Base-by-base conservation (phyloP, 2,329 filamentous ascomycete genomes). In the Talaromyces islandicus region DNA sequence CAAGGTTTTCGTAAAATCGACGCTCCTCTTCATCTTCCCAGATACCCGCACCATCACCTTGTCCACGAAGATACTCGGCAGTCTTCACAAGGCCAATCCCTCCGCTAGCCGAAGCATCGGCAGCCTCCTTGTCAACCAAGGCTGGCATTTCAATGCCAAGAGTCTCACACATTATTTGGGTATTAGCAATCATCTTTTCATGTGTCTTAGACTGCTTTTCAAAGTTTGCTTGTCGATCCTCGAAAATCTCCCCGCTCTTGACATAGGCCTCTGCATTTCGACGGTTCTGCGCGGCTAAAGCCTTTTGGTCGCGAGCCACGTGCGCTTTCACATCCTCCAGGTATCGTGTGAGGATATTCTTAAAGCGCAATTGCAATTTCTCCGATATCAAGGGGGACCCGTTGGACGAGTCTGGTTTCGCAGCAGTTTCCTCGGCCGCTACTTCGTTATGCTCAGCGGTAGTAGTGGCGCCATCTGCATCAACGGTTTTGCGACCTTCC, bases 21-120 rank as follows among this genome's bases (percentile, higher is more conserved):
- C 94, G 87, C 75, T 99, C 93, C 58, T 99, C 94, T 70, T 99
- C 94, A 68, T 99, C 94, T 77, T 97, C 92, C 94, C 94, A 99
- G 64, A 99, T 97, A 0, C 94, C 94, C 25, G 92, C 85, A 21
- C 92, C 92, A 61, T 97, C 93, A 24, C 88, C 89, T 72, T 95
- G 90, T 12, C 92, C 92, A 41, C 91, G 89, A 43, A 97, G 81
- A 69, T 97, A 97, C 67, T 97, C 93, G 0, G 91, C 91, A 11
- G 92, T 89, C 77, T 97, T 97, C 67, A 97, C 89, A 43, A 97
- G 84, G 35, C 94, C 94, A 67, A 99, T 97, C 1, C 89, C 88
- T 57, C 90, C 87, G 69, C 89, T 89, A 0, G 85, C 82, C 25
- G 83, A 77, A 32, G 83, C 80, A 50, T 88, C 83, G 24, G 85